phyloP scores from a whole-genome alignment of 257 asterid genomes.

The Cynanchum wilfordii region DNA sequence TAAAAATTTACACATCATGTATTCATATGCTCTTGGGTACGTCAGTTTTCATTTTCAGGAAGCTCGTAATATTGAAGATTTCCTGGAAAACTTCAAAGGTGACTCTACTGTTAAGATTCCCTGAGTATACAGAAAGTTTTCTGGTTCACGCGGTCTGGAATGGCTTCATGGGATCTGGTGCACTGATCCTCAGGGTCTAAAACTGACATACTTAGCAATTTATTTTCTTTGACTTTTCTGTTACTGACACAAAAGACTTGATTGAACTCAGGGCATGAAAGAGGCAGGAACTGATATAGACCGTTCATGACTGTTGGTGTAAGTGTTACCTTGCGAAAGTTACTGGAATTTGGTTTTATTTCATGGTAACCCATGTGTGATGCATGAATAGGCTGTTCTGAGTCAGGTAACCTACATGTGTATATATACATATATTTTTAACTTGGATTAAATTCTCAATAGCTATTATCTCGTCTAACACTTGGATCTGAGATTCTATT shows the following conservation, averaged over 20 bases:
- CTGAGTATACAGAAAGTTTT: slow-evolving; percentile 69
- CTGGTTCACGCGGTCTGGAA: slow-evolving; percentile 88
- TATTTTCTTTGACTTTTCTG: slow-evolving; percentile 16
- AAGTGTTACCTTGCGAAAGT: slow-evolving; percentile 91
- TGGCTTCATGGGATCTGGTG: slow-evolving; percentile 94
- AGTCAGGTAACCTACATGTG: slow-evolving; percentile 64
- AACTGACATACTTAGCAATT: slow-evolving; percentile 9
- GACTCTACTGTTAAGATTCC: slow-evolving; percentile 98
- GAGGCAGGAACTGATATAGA: slow-evolving; percentile 74
- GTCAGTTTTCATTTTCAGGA: slow-evolving; percentile 41
- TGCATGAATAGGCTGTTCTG: slow-evolving; percentile 97
- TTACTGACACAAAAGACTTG: slow-evolving; percentile 20
- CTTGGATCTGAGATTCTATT: too few species aligned
- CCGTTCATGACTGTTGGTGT: slow-evolving; percentile 97
- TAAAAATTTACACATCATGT: neutral
- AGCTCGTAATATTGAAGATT: slow-evolving; percentile 96
- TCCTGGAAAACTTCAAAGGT: slow-evolving; percentile 80
- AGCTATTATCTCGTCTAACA: neutral
- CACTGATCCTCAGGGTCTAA: slow-evolving; percentile 89
- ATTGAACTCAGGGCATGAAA: slow-evolving; percentile 66
- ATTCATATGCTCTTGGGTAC: neutral
- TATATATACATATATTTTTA: neutral
- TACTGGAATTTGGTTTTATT: slow-evolving; percentile 93
- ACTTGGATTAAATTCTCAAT: neutral
- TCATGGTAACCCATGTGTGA: slow-evolving; percentile 99